These are phyloP conservation scores for Monosporozyma unispora DNA, from an alignment of 805 yeast genomes.

Conservation along the genomic window DNA sequence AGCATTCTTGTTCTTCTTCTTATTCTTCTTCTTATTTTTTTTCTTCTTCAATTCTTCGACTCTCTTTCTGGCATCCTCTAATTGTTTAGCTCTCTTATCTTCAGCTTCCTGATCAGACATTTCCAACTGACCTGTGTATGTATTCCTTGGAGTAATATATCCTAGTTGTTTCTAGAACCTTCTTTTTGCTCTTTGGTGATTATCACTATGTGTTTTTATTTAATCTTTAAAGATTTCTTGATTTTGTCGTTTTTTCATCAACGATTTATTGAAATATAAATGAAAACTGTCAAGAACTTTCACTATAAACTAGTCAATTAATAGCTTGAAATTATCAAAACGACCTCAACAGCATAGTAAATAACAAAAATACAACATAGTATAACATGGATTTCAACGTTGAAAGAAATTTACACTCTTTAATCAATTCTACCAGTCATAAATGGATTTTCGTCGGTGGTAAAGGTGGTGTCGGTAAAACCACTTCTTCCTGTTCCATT, in stretches of 20 bases:
- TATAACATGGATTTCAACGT: constrained; percentile 44
- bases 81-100: constrained; percentile 44
- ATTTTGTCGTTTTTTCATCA: background rate
- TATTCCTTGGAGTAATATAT: too few relatives aligned
- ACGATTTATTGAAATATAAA: background rate
- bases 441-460: constrained; percentile 99
- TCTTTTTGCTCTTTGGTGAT: background rate
- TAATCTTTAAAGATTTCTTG: background rate
- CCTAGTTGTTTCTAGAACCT: background rate
- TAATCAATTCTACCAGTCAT: constrained; percentile 57
- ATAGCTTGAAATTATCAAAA: background rate
- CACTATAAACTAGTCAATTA: background rate
- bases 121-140: background rate
- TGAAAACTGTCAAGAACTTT: background rate
- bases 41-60: constrained; percentile 62
- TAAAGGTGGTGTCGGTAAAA: constrained; percentile 99
- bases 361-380: background rate
- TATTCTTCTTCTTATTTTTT: constrained; percentile 40
- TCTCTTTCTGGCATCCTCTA: constrained; percentile 67
- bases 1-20: constrained; percentile 26
- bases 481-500: constrained; percentile 92
- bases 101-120: constrained; percentile 31
- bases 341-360: too few relatives aligned
- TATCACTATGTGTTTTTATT: background rate
- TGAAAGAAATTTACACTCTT: constrained; percentile 64